These are phyloP conservation scores for Phalaenopsis hybrid DNA, from an alignment of 116 monocot species.

Conservation along the genomic window DNA sequence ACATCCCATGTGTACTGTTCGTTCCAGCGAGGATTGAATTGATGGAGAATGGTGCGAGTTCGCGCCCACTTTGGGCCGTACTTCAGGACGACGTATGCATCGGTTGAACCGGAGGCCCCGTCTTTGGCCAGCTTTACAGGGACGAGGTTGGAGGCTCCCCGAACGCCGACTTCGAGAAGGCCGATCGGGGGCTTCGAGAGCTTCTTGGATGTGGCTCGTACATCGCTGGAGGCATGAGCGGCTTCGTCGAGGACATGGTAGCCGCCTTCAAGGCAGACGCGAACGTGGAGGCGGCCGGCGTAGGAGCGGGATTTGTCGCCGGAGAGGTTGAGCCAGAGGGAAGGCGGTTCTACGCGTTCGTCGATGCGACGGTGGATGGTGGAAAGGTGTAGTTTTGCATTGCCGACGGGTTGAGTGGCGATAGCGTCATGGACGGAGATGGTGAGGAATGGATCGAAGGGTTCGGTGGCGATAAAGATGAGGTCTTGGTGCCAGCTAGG, in stretches of 20 bases:
- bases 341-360: slow-evolving; percentile 64
- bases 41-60: slow-evolving; percentile 51
- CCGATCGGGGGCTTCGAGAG: slow-evolving; percentile 72
- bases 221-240: slow-evolving; percentile 51
- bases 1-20: slow-evolving; percentile 95
- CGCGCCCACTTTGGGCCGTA: slow-evolving; percentile 91
- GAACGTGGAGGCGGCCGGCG: slow-evolving; percentile 67
- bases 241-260: slow-evolving; percentile 82
- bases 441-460: slow-evolving; percentile 70
- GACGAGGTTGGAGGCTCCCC: slow-evolving; percentile 50
- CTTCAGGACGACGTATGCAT: slow-evolving; percentile 70
- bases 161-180: slow-evolving; percentile 63
- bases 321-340: slow-evolving; percentile 78
- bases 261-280: slow-evolving; percentile 76
- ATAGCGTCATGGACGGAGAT: slow-evolving; percentile 61
- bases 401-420: slow-evolving; percentile 34
- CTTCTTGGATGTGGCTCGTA: slow-evolving; percentile 76
- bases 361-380: slow-evolving; percentile 62
- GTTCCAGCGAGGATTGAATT: slow-evolving; percentile 75
- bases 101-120: slow-evolving; percentile 43
- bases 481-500: slow-evolving; percentile 85
- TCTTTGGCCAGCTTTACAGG: slow-evolving; percentile 42
- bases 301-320: background rate
- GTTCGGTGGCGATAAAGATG: slow-evolving; percentile 80
- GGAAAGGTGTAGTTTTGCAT: slow-evolving; percentile 54